Evolutionary conservation across 768 basidiomycete species (phyloP).

Genomic region (Trametes punicea): DNA sequence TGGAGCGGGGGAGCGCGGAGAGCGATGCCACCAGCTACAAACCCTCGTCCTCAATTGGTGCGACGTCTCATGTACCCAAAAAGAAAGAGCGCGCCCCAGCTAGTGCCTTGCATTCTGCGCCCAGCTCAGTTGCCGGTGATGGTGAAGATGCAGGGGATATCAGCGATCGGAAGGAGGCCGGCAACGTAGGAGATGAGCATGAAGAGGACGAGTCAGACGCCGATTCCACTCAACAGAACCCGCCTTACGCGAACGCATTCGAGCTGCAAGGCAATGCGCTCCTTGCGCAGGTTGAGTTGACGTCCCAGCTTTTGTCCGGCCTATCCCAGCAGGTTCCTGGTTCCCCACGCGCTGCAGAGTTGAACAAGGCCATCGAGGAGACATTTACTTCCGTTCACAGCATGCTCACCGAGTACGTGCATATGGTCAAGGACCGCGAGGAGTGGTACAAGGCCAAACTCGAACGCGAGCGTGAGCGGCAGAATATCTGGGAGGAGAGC

Average conservation of each 20-base stretch:
- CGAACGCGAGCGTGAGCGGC: slow-evolving; percentile 58
- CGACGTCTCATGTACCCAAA: background rate
- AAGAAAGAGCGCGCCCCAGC: slow-evolving; percentile 5
- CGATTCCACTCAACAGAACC: slow-evolving; percentile 37
- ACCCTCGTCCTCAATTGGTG: slow-evolving; percentile 14
- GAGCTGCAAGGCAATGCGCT: slow-evolving; percentile 68
- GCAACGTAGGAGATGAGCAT: slow-evolving; percentile 27
- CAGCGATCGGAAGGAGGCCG: slow-evolving; percentile 20
- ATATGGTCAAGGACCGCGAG: slow-evolving; percentile 76
- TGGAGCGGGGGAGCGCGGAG: slow-evolving; percentile 42
- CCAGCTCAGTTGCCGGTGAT: slow-evolving; percentile 29
- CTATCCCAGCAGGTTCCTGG: slow-evolving; percentile 33
- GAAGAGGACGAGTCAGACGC: slow-evolving; percentile 42
- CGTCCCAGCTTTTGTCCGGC: slow-evolving; percentile 56
- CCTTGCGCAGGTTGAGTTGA: slow-evolving; percentile 76
- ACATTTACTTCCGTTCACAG: slow-evolving; percentile 54
- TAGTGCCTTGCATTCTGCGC: background rate
- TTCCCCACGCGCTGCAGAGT: slow-evolving; percentile 17
- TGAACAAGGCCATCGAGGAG: slow-evolving; percentile 32
- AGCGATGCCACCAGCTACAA: slow-evolving; percentile 39
- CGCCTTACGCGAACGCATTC: slow-evolving; percentile 58
- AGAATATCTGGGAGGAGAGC: slow-evolving; percentile 86
- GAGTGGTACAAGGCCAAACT: slow-evolving; percentile 70
- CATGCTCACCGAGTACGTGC: slow-evolving; percentile 63
- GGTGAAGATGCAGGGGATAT: slow-evolving; percentile 16